Base-by-base conservation (phyloP, 2,329 filamentous ascomycete species). In the Fusarium penzigii region DNA sequence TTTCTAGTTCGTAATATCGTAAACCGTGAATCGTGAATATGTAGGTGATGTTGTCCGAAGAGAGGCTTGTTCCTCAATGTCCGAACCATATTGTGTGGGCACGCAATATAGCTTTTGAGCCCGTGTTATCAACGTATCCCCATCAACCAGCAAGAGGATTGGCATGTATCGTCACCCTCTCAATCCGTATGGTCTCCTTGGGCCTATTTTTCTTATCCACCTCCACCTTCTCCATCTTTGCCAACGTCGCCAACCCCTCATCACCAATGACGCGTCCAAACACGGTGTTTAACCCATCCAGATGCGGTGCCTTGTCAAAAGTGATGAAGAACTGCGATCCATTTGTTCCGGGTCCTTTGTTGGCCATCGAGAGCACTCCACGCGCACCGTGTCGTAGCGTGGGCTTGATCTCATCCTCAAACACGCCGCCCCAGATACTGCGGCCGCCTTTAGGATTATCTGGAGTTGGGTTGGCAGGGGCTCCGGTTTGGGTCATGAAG, bases 281-380 rank as follows among this genome's bases (percentile, higher is more conserved):
- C 2, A 93, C 86, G 0, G 90, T 92, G 68, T 94, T 94, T 68
- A 90, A 82, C 5, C 89, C 90, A 69, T 94, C 90, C 40, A 95
- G 76, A 73, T 94, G 90, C 38, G 88, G 83, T 25, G 90, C 88
- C 59, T 88, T 85, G 53, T 88, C 88, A 62, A 92, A 88, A 1
- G 86, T 84, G 55, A 94, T 78, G 70, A 92, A 95, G 74, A 94
- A 95, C 69, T 95, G 90, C 44, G 83, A 88, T 14, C 86, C 87
- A 66, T 92, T 92, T 40, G 87, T 89, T 20, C 79, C 80, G 2
- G 86, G 84, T 0, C 88, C 88, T 65, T 88, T 88, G 72, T 92
- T 92, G 14, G 88, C 88, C 88, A 92, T 92, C 62, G 85, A 87
- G 17, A 92, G 77, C 45, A 89, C 79, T 29, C 88, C 88, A 44